A percentile compares a stretch with the other conserved stretches of the same genome.
Evolutionary conservation across 2,329 filamentous ascomycete species (phyloP).

Genomic region (Grosmannia huntii): DNA sequence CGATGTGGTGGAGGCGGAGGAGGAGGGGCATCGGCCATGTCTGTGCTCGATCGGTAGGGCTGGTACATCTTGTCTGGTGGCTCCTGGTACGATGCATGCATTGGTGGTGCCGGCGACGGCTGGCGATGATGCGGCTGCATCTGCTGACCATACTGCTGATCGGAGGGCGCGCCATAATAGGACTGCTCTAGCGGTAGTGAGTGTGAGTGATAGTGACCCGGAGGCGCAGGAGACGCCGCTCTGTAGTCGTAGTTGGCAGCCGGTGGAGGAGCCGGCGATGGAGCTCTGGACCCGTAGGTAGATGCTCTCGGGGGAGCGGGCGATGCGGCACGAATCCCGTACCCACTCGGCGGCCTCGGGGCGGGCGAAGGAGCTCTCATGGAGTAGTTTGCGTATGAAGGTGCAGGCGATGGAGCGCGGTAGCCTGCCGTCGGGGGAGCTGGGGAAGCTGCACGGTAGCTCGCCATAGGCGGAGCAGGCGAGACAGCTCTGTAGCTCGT

Average conservation of each 20-base stretch:
- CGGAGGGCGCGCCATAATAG: not conserved
- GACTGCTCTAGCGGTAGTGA: not conserved
- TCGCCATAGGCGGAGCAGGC: not conserved
- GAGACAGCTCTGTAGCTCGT: not conserved
- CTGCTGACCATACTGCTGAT: conserved; percentile 8
- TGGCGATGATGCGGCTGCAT: conserved; percentile 4
- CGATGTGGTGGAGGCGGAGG: conserved; percentile 67
- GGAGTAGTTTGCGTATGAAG: conserved; percentile 2
- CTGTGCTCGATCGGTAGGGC: conserved; percentile 14
- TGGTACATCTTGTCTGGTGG: conserved; percentile 10
- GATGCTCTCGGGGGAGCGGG: not conserved
- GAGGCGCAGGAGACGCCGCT: not conserved
- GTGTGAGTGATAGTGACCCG: not conserved
- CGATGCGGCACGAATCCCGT: not conserved
- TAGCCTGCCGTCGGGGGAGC: not conserved
- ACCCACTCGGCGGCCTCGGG: not conserved
- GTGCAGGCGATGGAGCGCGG: not conserved
- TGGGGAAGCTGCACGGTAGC: not conserved
- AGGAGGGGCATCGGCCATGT: conserved; percentile 49
- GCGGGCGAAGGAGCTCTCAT: not conserved
- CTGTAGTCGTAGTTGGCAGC: not conserved
- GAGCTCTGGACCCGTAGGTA: not conserved
- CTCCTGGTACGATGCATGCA: not conserved
- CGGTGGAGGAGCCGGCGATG: not conserved
- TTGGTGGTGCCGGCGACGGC: conserved; percentile 8